phyloP scores from a whole-genome alignment of 306 rosid genomes.

The Crotalaria pallida region DNA sequence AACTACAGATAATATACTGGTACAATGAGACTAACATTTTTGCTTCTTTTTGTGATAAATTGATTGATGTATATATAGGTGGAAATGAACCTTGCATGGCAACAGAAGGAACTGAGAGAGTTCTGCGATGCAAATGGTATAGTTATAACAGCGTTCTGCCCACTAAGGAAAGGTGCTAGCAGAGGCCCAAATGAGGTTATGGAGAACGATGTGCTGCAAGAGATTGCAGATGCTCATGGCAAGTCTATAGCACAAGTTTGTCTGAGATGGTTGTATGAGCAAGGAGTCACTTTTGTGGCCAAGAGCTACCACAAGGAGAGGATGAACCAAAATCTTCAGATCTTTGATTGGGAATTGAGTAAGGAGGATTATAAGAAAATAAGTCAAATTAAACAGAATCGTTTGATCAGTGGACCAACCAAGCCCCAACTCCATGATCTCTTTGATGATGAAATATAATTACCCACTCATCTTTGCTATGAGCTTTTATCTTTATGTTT shows the following conservation, averaged over 20 bases:
- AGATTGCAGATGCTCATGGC: constrained; percentile 39
- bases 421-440: constrained; percentile 40
- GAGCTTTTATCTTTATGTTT: no score
- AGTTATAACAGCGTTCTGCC: constrained; percentile 50
- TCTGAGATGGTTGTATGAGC: constrained; percentile 50
- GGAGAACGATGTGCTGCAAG: constrained; percentile 44
- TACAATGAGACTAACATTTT: background rate
- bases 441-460: constrained; percentile 35
- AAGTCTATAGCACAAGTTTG: constrained; percentile 49
- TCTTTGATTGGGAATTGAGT: constrained; percentile 38
- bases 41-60: no score
- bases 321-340: constrained; percentile 40
- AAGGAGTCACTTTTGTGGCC: constrained; percentile 40
- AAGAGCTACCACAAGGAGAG: constrained; percentile 57
- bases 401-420: constrained; percentile 47
- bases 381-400: constrained; percentile 28
- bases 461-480: no score
- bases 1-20: no score
- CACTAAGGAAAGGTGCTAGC: constrained; percentile 47
- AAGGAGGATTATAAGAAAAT: constrained; percentile 35
- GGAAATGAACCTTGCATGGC: constrained; percentile 68
- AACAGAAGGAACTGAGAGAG: constrained; percentile 47
- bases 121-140: constrained; percentile 45
- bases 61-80: constrained; percentile 46
- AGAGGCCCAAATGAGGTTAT: constrained; percentile 46